Evolutionary conservation across 2,329 filamentous ascomycete genomes (phyloP), one percentile per base, ranked within the genome.

Genomic region (Phaeosphaeriaceae sp.): DNA sequence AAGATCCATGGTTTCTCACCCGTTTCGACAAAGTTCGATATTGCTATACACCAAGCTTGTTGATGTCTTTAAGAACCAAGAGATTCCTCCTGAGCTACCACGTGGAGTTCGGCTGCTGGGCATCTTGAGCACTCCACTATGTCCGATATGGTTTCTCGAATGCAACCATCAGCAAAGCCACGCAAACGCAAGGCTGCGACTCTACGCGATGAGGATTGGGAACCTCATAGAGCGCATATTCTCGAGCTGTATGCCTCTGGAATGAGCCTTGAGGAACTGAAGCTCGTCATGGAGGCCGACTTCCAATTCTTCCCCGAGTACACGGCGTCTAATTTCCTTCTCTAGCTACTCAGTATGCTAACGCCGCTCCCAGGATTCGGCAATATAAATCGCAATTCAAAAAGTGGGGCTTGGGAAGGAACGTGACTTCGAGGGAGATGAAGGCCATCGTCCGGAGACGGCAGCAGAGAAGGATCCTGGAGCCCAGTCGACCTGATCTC

Each of bases 361-460:
- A 44, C 9, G 4, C 3, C 13, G n/a, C 17, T 8, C 1, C 1
- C 19, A 48, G 51, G 19, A 32, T 47, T 40, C 58, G 67, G 23
- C 67, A 72, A 44, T 71, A 70, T 47, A 57, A 63, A 28, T 62
- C 52, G 32, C 63, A 60, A 13, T 61, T 70, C 35, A 65, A 22
- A 15, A 51, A 67, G 44, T 70, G 63, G 69, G 52, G 57, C 8
- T 47, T 59, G 13, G 63, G 66, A 55, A 71, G 70, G 53, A 69
- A 71, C 15, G 42, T 69, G 22, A 71, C 67, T 49, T 22, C 55
- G 0, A 10, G 55, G 4, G 68, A 71, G 51, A 70, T 68, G 61
- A 28, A 58, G 47, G 55, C 56, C 8, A 67, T 68, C 42, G 62
- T 67, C 15, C 44, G 56, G 50, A 67, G 62, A 44, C 56, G 49